phyloP scores from a whole-genome alignment of 805 yeast species.

The Hanseniaspora hatyaiensis region DNA sequence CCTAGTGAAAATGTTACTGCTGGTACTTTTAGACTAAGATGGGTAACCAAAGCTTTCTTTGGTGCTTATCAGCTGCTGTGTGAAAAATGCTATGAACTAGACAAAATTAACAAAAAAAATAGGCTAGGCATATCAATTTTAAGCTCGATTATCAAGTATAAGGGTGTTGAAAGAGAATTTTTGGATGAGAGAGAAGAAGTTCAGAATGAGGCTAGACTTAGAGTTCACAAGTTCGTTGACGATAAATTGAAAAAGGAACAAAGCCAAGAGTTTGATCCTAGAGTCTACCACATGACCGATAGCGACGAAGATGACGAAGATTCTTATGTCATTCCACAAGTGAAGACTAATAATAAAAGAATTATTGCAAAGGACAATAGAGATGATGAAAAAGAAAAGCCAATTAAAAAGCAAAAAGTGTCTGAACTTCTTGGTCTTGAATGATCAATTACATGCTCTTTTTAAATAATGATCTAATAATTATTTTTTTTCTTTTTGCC shows the following conservation, averaged over 20 bases:
- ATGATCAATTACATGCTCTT: not conserved
- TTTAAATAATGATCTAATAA: not conserved
- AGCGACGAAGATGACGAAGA: slow-evolving; percentile 19
- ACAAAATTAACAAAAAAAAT: slow-evolving; percentile 51
- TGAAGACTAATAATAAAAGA: slow-evolving; percentile 19
- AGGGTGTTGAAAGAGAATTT: slow-evolving; percentile 65
- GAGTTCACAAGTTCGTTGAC: slow-evolving; percentile 13
- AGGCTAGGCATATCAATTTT: slow-evolving; percentile 62
- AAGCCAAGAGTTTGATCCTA: slow-evolving; percentile 27
- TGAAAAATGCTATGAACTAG: slow-evolving; percentile 63
- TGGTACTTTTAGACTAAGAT: slow-evolving; percentile 69
- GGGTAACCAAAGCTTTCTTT: slow-evolving; percentile 71
- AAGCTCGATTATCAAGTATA: slow-evolving; percentile 66
- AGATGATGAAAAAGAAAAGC: not conserved
- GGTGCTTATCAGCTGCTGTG: slow-evolving; percentile 75
- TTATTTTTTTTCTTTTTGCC: not conserved
- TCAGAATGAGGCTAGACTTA: slow-evolving; percentile 41
- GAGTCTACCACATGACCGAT: slow-evolving; percentile 23
- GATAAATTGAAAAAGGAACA: slow-evolving; percentile 16
- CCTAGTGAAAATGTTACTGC: slow-evolving; percentile 71
- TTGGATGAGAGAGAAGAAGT: slow-evolving; percentile 60
- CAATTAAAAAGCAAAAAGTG: slow-evolving; percentile 16
- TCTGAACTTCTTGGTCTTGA: slow-evolving; percentile 9
- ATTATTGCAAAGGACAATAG: slow-evolving; percentile 16
- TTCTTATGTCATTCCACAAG: slow-evolving; percentile 18